Evolutionary conservation across 2,329 filamentous ascomycete genomes (phyloP).

Genomic region (Trichothecium roseum): DNA sequence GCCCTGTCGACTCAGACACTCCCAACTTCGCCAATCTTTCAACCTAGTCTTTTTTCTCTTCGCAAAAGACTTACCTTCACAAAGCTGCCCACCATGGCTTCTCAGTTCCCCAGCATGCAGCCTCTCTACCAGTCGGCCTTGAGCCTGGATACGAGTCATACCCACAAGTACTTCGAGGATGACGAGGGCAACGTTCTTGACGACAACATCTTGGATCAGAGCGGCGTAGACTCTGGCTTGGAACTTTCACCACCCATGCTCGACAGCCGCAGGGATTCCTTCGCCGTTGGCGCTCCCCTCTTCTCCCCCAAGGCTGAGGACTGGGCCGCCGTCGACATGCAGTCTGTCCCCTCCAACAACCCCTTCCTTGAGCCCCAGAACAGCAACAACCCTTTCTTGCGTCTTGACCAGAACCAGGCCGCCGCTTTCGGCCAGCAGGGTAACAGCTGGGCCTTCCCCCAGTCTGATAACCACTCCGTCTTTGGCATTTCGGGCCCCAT

Average conservation of each 20-base stretch:
- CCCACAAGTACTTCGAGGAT: constrained; percentile 46
- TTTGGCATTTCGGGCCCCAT: constrained; percentile 46
- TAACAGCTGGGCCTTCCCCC: constrained; percentile 59
- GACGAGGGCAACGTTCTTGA: constrained; percentile 51
- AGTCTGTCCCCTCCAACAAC: constrained; percentile 52
- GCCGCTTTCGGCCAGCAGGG: constrained; percentile 31
- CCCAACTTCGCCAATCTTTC: too few relatives aligned
- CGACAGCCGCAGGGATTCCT: constrained; percentile 53
- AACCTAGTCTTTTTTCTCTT: too few relatives aligned
- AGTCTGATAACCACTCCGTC: constrained; percentile 46
- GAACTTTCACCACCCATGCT: constrained; percentile 55
- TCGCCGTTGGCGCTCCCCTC: constrained; percentile 41
- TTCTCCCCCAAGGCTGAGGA: constrained; percentile 57
- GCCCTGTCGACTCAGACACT: too few relatives aligned
- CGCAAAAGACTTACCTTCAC: too few relatives aligned
- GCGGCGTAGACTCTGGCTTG: constrained; percentile 47
- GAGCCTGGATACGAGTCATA: constrained; percentile 42
- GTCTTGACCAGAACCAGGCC: constrained; percentile 42
- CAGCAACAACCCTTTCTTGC: constrained; percentile 58
- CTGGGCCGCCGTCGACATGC: constrained; percentile 56
- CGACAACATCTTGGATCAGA: constrained; percentile 50
- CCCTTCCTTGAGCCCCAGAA: constrained; percentile 44
- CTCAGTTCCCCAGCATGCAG: constrained; percentile 26
- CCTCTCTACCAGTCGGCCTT: constrained; percentile 40
- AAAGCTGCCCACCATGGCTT: constrained; percentile 4